Base-by-base conservation (phyloP, 2,329 filamentous ascomycete genomes). In the Sclerotinia glacialis region DNA sequence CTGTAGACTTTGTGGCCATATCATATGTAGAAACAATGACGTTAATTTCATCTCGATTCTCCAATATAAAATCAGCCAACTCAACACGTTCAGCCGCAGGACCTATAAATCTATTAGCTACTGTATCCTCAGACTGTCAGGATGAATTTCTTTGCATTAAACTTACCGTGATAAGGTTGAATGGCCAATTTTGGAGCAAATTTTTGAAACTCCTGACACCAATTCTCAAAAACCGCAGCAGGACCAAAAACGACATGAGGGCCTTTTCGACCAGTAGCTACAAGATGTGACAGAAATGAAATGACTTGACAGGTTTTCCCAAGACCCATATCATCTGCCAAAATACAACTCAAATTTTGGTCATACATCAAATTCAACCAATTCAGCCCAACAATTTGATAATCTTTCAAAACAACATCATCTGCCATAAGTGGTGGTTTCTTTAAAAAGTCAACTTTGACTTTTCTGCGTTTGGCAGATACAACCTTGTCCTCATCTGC, bases 281-380 rank as follows among this genome's bases (percentile, higher is more conserved):
- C 87, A 34, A 99, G 81, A 73, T 97, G 89, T 21, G 92, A 90
- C 55, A 99, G 83, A 73, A 99, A 92, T 0, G 92, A 88, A 72
- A 99, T 97, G 69, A 98, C 92, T 75, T 99, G 94, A 73, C 93
- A 97, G 0, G 95, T 99, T 82, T 99, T 99, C 55, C 95, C 95
- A 50, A 94, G 81, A 62, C 91, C 95, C 95, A 99, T 99, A 76
- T 99, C 95, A 76, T 99, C 95, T 1, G 95, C 95, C 23, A 99
- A 82, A 66, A 99, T 98, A 69, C 93, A 94, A 55, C 92, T 94
- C 62, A 96, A 85, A 37, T 88, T 83, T 67, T 91, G 88, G 63
- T 88, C 83, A 79, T 92, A 96, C 18, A 99, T 83, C 55, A 98
- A 79, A 65, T 89, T 87, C 74, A 99, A 85, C 95, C 95, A 99